Evolutionary conservation across 2,329 filamentous ascomycete species (phyloP).

Genomic region (Penicillium digitatum): DNA sequence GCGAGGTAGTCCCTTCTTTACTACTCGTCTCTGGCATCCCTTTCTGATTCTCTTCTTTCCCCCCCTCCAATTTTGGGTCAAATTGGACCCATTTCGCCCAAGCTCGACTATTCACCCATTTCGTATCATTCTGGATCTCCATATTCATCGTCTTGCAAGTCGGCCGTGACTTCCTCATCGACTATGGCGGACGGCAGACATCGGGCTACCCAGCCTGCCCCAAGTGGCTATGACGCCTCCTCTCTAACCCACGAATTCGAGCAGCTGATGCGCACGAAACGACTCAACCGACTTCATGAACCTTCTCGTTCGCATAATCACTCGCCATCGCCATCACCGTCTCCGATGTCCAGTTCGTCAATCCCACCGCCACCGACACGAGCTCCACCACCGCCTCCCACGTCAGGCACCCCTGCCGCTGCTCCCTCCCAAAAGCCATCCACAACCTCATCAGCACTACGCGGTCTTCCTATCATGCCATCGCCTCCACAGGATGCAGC

Average conservation of each 20-base stretch:
- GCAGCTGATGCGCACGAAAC: conserved; percentile 76
- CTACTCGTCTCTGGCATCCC: conserved; percentile 11
- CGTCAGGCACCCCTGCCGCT: conserved; percentile 37
- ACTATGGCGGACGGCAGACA: conserved; percentile 41
- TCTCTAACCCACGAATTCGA: conserved; percentile 82
- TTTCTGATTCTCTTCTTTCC: conserved; percentile 3
- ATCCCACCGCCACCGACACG: conserved; percentile 34
- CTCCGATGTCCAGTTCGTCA: conserved; percentile 32
- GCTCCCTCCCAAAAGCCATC: conserved; percentile 27
- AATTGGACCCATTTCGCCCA: conserved; percentile 5
- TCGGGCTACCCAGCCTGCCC: conserved; percentile 27
- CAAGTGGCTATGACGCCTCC: conserved; percentile 64
- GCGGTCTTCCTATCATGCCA: conserved; percentile 66
- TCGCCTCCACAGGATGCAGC: conserved; percentile 68
- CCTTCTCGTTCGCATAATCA: conserved; percentile 56
- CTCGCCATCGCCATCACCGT: conserved; percentile 56
- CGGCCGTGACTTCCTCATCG: conserved; percentile 26
- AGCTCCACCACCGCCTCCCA: conserved; percentile 36
- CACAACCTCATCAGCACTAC: conserved; percentile 38
- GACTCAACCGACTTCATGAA: conserved; percentile 76
- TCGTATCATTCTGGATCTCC: conserved; percentile 28
- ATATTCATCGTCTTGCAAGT: conserved; percentile 8
- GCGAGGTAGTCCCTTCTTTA: conserved; percentile 12
- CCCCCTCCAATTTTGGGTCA: neutral
- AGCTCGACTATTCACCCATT: neutral